Evolutionary conservation across 2,329 filamentous ascomycete genomes (phyloP).

Genomic region (Microsporum canis): DNA sequence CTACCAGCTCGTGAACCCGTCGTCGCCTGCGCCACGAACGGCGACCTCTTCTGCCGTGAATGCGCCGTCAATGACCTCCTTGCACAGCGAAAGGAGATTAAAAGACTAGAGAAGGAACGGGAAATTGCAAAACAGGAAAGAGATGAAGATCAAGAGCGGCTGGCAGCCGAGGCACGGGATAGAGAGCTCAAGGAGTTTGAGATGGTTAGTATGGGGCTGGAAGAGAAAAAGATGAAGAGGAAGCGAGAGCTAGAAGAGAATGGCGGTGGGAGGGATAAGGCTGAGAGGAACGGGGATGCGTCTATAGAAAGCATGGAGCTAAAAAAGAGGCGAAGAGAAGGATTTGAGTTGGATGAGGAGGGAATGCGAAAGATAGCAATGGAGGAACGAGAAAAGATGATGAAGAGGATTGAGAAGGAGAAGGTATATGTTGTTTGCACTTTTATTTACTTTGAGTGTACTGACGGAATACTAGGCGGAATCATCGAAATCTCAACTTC

Average conservation of each 20-base stretch:
- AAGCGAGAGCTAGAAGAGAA: conserved; percentile 18
- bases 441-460: not conserved
- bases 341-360: conserved; percentile 68
- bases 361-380: conserved; percentile 59
- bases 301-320: conserved; percentile 28
- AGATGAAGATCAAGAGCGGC: conserved; percentile 47
- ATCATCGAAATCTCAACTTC: conserved; percentile 55
- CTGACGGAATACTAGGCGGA: conserved; percentile 26
- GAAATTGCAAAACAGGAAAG: conserved; percentile 52
- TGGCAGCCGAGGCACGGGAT: conserved; percentile 58
- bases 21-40: conserved; percentile 63
- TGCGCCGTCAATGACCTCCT: conserved; percentile 88
- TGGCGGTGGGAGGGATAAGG: conserved; percentile 9
- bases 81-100: conserved; percentile 82
- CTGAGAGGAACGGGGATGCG: conserved; percentile 26
- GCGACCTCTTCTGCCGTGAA: conserved; percentile 90
- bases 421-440: conserved; percentile 39
- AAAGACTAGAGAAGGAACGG: conserved; percentile 58
- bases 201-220: conserved; percentile 60
- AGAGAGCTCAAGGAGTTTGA: conserved; percentile 75
- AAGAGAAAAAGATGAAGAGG: conserved; percentile 22
- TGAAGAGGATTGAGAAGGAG: conserved; percentile 60
- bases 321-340: conserved; percentile 52
- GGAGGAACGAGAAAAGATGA: conserved; percentile 59
- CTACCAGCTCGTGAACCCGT: conserved; percentile 71